Percentiles rank a stretch among this genome's conserved stretches.
phyloP scores from a whole-genome alignment of 2,329 filamentous ascomycete genomes.

The Fusarium annulatum region DNA sequence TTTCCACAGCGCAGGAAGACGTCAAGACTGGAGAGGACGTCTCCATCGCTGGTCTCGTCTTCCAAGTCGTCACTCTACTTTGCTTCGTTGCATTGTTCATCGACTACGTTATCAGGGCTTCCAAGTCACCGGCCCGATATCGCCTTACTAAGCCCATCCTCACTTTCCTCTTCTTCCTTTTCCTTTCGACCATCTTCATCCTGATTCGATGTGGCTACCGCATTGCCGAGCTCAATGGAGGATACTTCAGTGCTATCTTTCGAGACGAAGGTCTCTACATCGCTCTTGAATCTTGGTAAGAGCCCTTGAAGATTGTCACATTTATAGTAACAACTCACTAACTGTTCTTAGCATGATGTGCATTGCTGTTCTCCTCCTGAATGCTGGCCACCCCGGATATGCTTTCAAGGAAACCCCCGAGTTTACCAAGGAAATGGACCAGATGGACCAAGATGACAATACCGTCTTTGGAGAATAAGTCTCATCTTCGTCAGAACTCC shows the following conservation, averaged over 20 bases:
- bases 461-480: background rate
- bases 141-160: conserved; percentile 53
- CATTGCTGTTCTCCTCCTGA: conserved; percentile 35
- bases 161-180: conserved; percentile 61
- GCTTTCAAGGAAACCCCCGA: conserved; percentile 15
- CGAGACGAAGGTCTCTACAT: conserved; percentile 42
- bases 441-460: conserved; percentile 1
- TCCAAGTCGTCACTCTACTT: conserved; percentile 62
- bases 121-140: conserved; percentile 42
- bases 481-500: no score
- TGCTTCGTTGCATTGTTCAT: conserved; percentile 56
- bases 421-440: conserved; percentile 4
- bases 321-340: background rate
- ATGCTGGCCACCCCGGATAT: conserved; percentile 39
- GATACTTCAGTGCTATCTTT: conserved; percentile 55
- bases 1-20: conserved; percentile 47
- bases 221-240: conserved; percentile 67
- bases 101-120: conserved; percentile 53
- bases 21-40: conserved; percentile 57
- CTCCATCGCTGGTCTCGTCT: conserved; percentile 62
- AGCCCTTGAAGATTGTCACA: background rate
- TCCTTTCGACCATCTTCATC: conserved; percentile 64
- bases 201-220: conserved; percentile 68
- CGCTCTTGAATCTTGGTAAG: conserved; percentile 42
- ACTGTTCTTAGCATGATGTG: conserved; percentile 38